These are phyloP conservation scores for Castanea sativa DNA, from an alignment of 306 rosid genomes.

Conservation along the genomic window DNA sequence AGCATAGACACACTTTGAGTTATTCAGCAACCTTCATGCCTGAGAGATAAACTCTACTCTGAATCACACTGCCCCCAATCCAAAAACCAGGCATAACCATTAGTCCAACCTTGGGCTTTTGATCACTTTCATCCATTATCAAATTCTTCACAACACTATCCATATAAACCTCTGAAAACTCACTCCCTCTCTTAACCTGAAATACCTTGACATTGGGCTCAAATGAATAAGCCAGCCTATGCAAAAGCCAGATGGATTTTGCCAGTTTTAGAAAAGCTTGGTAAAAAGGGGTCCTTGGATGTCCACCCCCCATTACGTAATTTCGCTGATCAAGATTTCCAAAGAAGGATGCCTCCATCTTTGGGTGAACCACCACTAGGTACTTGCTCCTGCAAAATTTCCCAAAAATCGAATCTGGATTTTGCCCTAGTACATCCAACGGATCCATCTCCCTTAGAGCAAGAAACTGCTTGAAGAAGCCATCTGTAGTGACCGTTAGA, in stretches of 20 bases:
- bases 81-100: slow-evolving; percentile 98
- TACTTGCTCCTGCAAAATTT: slow-evolving; percentile 91
- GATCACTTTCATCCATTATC: slow-evolving; percentile 63
- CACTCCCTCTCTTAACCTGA: slow-evolving; percentile 91
- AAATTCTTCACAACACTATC: slow-evolving; percentile 87
- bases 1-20: slow-evolving; percentile 10
- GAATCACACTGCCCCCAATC: slow-evolving; percentile 84
- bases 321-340: slow-evolving; percentile 94
- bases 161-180: slow-evolving; percentile 91
- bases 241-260: slow-evolving; percentile 92
- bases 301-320: slow-evolving; percentile 83
- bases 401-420: slow-evolving; percentile 90
- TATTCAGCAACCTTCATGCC: slow-evolving; percentile 91
- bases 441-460: slow-evolving; percentile 90
- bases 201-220: slow-evolving; percentile 82
- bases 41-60: slow-evolving; percentile 91
- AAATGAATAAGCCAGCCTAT: slow-evolving; percentile 77
- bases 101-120: slow-evolving; percentile 82
- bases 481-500: slow-evolving; percentile 51
- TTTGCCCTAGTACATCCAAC: slow-evolving; percentile 87
- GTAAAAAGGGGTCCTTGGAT: slow-evolving; percentile 97
- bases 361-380: slow-evolving; percentile 82
- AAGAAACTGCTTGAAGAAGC: slow-evolving; percentile 85
- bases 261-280: slow-evolving; percentile 91
- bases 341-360: slow-evolving; percentile 96